Evolutionary conservation across 108 stramenopile genomes (phyloP), one percentile per base, ranked within the genome.

Genomic region (Epipyxis sp.): DNA sequence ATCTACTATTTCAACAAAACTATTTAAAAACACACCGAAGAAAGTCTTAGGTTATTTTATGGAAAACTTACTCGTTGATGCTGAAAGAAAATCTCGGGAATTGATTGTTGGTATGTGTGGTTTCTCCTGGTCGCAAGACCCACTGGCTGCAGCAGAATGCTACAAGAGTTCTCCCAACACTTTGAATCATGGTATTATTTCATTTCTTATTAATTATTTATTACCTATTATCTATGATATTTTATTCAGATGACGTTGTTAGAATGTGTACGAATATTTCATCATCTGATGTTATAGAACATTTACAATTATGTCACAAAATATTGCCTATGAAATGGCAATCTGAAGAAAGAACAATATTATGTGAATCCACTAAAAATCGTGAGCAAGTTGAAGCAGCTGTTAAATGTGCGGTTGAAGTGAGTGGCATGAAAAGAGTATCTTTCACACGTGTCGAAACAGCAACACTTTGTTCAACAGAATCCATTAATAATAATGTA

Each of bases 321-420:
- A 65, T 65, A 6, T 65, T 65, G 35, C 71, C 71, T 27, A 57
- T 27, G 42, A 57, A 10, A 46, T 74, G 71, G 71, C 3, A 10
- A 43, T 37, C 39, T 25, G 65, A 68, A 68, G 71, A 27, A 13
- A 3, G 25, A 10, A n/a, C 71, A 37, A 27, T 34, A 3, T 42
- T 74, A 32, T 74, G 71, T 39, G 71, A 46, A 6, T 16, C 42
- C 3, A 3, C 43, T 43, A 27, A 6, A 3, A 54, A 13, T 42
- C 44, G 46, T 13, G 46, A 3, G 6, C 10, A 6, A 13, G 35
- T 42, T 29, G 71, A 74, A 74, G 29, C 71, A 42, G 35, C 50
- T 37, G 71, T 74, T 37, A 74, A 74, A 57, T 74, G 71, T 74
- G 71, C 71, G 6, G 50, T 74, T 3, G 71, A 74, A 13, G 10